Percentiles rank a stretch among this genome's conserved stretches.
phyloP scores from a whole-genome alignment of 768 basidiomycete genomes.

The Trametes maxima region DNA sequence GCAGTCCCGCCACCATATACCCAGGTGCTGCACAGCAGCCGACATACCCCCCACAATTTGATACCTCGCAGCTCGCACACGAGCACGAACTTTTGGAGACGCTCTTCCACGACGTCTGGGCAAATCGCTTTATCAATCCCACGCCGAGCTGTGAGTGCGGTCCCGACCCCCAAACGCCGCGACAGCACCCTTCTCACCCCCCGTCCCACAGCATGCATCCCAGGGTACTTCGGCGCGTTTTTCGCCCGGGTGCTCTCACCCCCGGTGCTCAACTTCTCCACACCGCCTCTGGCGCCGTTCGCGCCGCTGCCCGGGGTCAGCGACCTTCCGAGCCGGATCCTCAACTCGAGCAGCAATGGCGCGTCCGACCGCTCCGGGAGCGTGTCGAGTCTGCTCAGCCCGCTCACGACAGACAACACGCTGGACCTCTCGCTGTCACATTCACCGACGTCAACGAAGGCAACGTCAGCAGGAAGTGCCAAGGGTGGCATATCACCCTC shows the following conservation, averaged over 20 bases:
- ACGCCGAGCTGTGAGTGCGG: slow-evolving; percentile 60
- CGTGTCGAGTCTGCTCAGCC: slow-evolving; percentile 3
- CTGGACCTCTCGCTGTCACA: slow-evolving; percentile 8
- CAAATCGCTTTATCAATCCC: slow-evolving; percentile 70
- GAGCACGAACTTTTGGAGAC: slow-evolving; percentile 74
- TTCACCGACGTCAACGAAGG: slow-evolving; percentile 15
- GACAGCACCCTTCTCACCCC: neutral
- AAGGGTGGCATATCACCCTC: slow-evolving; percentile 4
- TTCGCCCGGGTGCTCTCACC: slow-evolving; percentile 66
- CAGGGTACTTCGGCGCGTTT: slow-evolving; percentile 69
- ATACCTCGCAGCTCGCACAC: slow-evolving; percentile 39
- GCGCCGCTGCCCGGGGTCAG: slow-evolving; percentile 42
- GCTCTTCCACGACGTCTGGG: slow-evolving; percentile 66
- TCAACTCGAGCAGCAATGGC: neutral
- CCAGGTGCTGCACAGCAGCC: slow-evolving; percentile 52
- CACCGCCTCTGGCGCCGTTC: slow-evolving; percentile 70
- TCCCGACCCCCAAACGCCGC: neutral
- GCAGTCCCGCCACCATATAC: slow-evolving; percentile 46
- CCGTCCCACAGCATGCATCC: slow-evolving; percentile 54
- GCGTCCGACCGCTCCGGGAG: neutral
- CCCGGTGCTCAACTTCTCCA: slow-evolving; percentile 63
- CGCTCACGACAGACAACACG: neutral
- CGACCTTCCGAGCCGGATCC: neutral
- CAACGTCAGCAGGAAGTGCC: slow-evolving; percentile 7
- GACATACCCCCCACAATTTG: slow-evolving; percentile 4